A percentile compares a stretch with the other conserved stretches of the same genome.
Evolutionary conservation across 202 grass and related monocot species (phyloP).

Genomic region (Panicum virgatum): DNA sequence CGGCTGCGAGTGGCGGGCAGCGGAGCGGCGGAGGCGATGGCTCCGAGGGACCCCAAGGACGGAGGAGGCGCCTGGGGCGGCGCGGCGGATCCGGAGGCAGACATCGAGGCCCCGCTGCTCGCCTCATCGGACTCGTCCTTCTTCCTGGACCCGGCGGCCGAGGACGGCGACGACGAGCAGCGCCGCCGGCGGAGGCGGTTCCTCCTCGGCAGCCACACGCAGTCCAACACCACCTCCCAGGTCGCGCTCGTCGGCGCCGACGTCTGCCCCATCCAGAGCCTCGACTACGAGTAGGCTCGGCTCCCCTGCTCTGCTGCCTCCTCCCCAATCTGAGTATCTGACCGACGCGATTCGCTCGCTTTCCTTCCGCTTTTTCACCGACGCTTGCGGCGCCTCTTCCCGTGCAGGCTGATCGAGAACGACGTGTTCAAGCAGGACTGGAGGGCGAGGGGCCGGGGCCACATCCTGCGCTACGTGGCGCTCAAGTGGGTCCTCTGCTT

Average conservation of each 20-base stretch:
- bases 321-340: constrained; percentile 2
- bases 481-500: constrained; percentile 95
- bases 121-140: constrained; percentile 49
- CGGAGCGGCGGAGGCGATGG: constrained; percentile 25
- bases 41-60: constrained; percentile 30
- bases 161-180: constrained; percentile 30
- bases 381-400: neutral
- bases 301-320: neutral
- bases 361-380: neutral
- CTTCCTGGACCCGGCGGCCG: constrained; percentile 40
- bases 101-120: constrained; percentile 65
- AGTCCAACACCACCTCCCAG: constrained; percentile 84
- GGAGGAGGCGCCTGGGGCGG: neutral
- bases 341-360: neutral
- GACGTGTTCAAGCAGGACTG: constrained; percentile 96
- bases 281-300: constrained; percentile 76
- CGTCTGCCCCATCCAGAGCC: constrained; percentile 79
- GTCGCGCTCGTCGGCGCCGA: constrained; percentile 82
- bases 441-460: constrained; percentile 49
- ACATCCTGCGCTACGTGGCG: constrained; percentile 74
- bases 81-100: constrained; percentile 24
- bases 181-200: constrained; percentile 12
- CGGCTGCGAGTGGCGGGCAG: constrained; percentile 10
- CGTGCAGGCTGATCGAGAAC: constrained; percentile 82
- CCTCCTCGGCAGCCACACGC: constrained; percentile 40